Base-by-base conservation (phyloP, 441 rosid genomes). In the Hura crepitans region DNA sequence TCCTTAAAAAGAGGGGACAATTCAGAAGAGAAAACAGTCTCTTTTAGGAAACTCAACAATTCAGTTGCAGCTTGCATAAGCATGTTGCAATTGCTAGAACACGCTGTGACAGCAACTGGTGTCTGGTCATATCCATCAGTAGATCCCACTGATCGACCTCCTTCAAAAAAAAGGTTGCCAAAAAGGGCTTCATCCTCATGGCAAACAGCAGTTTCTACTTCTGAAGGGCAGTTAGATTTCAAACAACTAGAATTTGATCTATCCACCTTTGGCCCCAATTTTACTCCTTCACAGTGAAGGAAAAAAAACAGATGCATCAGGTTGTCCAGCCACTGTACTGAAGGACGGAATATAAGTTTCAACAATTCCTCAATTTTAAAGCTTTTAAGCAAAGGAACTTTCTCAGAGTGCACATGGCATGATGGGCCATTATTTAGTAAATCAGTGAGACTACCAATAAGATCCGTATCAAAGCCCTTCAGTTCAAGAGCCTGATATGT, bases 131-230 rank as follows among this genome's bases (percentile, higher is more conserved):
- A 83, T 71, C 86, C 89, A 82, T 96, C 98, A n/a, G 79, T 50
- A 54, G 97, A 86, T 71, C 97, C 93, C 57, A 86, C 76, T 5
- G 93, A 86, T 55, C 98, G 91, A 74, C 89, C 67, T 63, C 89
- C 90, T 82, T 96, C 99, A 71, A 87, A 89, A 84, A 96, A 96
- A 75, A 96, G 96, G 76, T 94, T 92, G 17, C 99, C 99, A 75
- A 96, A 96, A 75, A 96, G 90, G 47, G 98, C 97, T 74, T 96
- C 99, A 74, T 96, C 99, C 47, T 96, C 99, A 82, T 89, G 99
- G 75, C 90, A 89, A 80, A 82, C 83, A 47, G 88, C 78, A 80
- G 79, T 91, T 74, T 94, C 99, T 72, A 80, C 80, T 79, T 96
- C 99, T 17, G 87, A 64, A 46, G 86, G 78, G 75, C 85, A 85